phyloP scores from a whole-genome alignment of 805 yeast species.

The Sugiyamaella qingdaonensis region DNA sequence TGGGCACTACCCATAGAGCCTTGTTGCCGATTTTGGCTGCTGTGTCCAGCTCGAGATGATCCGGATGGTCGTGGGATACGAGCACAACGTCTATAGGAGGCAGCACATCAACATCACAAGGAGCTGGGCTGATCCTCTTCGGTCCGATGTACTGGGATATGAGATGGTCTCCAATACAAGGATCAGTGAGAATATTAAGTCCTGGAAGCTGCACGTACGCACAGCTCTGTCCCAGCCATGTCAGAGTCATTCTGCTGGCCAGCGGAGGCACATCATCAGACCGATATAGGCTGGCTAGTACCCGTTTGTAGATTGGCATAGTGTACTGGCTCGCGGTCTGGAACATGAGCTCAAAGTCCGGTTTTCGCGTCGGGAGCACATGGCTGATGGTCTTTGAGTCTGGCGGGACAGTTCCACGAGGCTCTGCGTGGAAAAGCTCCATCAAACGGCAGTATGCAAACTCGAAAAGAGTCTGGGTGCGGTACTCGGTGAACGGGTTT shows the following conservation, averaged over 20 bases:
- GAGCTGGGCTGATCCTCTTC: conserved; percentile 73
- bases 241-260: conserved; percentile 50
- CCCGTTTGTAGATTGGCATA: background rate
- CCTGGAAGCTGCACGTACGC: conserved; percentile 66
- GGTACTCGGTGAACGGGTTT: conserved; percentile 85
- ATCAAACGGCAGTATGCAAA: conserved; percentile 67
- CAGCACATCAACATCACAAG: conserved; percentile 59
- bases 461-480: conserved; percentile 86
- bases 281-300: background rate
- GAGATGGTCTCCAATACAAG: conserved; percentile 65
- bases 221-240: conserved; percentile 96
- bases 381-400: conserved; percentile 46
- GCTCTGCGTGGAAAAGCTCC: conserved; percentile 60
- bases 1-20: conserved; percentile 81
- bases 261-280: conserved; percentile 11
- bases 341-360: conserved; percentile 47
- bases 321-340: conserved; percentile 21
- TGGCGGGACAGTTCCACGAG: conserved; percentile 57
- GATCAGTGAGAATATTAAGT: conserved; percentile 80
- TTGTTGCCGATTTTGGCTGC: conserved; percentile 51
- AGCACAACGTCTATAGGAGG: conserved; percentile 67
- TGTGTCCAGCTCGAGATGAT: conserved; percentile 72
- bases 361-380: conserved; percentile 55
- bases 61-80: conserved; percentile 94
- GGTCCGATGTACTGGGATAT: conserved; percentile 71